phyloP scores from a whole-genome alignment of 164 flowering plant species.

The Houttuynia cordata region DNA sequence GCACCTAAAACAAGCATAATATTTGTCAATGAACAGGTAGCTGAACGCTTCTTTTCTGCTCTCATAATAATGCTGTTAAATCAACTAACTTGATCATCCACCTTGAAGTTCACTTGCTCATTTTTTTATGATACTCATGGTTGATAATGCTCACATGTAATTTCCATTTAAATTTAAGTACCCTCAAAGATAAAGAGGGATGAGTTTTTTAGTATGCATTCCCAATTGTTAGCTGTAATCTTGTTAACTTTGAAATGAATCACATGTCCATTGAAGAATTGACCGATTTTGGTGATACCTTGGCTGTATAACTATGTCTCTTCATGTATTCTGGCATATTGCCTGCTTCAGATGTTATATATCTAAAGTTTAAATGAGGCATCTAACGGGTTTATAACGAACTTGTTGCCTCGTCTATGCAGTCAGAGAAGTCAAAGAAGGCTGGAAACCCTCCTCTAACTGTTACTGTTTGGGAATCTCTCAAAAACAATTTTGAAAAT shows the following conservation, averaged over 20 bases:
- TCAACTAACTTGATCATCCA: neutral
- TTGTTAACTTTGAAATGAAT: too few species aligned
- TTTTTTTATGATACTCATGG: too few species aligned
- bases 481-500: constrained; percentile 35
- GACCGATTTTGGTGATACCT: too few species aligned
- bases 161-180: too few species aligned
- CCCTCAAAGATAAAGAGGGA: too few species aligned
- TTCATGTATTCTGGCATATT: too few species aligned
- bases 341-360: neutral
- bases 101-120: neutral
- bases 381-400: neutral
- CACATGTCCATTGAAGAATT: too few species aligned
- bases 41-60: constrained; percentile 3
- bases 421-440: constrained; percentile 92
- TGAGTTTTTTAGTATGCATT: too few species aligned
- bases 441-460: constrained; percentile 66
- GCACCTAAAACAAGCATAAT: constrained; percentile 67
- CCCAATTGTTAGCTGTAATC: too few species aligned
- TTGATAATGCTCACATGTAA: too few species aligned
- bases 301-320: too few species aligned
- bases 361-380: too few species aligned
- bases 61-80: neutral
- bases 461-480: constrained; percentile 40
- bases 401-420: constrained; percentile 8
- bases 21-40: constrained; percentile 84